Conservation (phyloP, 2,329 filamentous ascomycete species). For the Capronia epimyces region DNA sequence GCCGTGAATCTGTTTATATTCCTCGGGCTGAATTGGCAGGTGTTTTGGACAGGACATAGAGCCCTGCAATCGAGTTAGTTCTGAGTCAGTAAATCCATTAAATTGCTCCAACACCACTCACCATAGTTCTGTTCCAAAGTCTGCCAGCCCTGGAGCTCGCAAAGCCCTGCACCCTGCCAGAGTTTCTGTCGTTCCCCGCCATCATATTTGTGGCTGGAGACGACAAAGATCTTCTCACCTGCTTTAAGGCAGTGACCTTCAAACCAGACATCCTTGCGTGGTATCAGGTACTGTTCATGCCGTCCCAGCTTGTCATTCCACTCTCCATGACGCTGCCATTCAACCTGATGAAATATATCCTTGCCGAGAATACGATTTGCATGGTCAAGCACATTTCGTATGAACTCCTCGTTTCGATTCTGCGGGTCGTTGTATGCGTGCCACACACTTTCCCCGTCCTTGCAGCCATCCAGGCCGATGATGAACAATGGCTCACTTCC, state of each 20-base stretch:
- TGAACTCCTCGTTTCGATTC: conserved; percentile 73
- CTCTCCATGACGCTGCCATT: conserved; percentile 79
- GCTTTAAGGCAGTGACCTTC: conserved; percentile 61
- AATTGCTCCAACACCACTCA: not conserved
- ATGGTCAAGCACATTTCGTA: conserved; percentile 72
- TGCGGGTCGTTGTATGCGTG: conserved; percentile 69
- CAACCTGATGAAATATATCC: conserved; percentile 60
- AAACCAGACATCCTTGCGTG: conserved; percentile 61
- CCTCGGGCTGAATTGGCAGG: not conserved
- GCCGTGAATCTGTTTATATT: not conserved
- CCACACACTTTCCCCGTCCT: conserved; percentile 71
- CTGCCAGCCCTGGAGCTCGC: not conserved
- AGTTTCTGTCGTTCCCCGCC: conserved; percentile 57
- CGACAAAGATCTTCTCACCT: conserved; percentile 74
- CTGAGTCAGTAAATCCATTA: not conserved
- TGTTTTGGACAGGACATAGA: not conserved
- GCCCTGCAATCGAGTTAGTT: not conserved
- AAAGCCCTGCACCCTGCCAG: conserved; percentile 57
- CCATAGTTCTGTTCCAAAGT: not conserved
- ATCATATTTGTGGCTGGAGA: conserved; percentile 86
- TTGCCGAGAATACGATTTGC: conserved; percentile 77
- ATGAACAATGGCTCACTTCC: conserved; percentile 49
- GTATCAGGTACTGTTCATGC: conserved; percentile 79
- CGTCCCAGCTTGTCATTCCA: conserved; percentile 69
- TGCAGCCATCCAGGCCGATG: conserved; percentile 77